Percentiles rank a stretch among this genome's conserved stretches.
Evolutionary conservation across 176 grass and related monocot species (phyloP).

Genomic region (Cymbopogon citratus): DNA sequence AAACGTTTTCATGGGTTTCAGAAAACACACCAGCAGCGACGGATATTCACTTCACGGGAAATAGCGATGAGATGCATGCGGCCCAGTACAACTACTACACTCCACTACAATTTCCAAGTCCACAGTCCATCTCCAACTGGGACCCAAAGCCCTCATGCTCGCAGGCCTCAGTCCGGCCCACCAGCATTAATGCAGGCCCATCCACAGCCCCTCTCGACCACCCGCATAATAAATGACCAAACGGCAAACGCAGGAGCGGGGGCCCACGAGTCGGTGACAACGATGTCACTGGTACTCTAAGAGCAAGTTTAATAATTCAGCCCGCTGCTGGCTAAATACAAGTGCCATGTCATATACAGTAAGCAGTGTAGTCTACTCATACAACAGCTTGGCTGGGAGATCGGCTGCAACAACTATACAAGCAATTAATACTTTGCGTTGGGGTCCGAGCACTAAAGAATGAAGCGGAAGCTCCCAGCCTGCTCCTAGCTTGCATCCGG

Average conservation of each 20-base stretch:
- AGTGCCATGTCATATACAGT: not conserved
- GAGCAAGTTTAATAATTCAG: not conserved
- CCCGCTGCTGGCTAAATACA: not conserved
- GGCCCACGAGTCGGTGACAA: not conserved
- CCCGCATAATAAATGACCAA: not conserved
- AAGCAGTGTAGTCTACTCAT: too few species aligned
- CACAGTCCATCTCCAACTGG: not conserved
- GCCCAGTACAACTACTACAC: too few species aligned
- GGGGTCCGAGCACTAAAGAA: too few species aligned
- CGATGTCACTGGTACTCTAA: too few species aligned
- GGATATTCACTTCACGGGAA: not conserved
- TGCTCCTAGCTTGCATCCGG: too few species aligned
- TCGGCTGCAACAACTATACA: too few species aligned
- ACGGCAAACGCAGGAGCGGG: rapidly evolving
- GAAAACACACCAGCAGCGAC: not conserved
- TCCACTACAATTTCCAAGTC: not conserved
- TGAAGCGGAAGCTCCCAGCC: too few species aligned
- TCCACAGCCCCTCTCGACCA: not conserved
- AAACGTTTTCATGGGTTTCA: not conserved
- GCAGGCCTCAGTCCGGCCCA: constrained; percentile 22
- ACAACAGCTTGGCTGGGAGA: too few species aligned
- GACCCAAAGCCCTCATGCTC: not conserved
- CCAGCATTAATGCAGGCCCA: not conserved
- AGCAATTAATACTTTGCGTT: too few species aligned
- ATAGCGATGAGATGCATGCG: not conserved